Conservation (phyloP, 805 yeast species). For the Henningerozyma blattae region DNA sequence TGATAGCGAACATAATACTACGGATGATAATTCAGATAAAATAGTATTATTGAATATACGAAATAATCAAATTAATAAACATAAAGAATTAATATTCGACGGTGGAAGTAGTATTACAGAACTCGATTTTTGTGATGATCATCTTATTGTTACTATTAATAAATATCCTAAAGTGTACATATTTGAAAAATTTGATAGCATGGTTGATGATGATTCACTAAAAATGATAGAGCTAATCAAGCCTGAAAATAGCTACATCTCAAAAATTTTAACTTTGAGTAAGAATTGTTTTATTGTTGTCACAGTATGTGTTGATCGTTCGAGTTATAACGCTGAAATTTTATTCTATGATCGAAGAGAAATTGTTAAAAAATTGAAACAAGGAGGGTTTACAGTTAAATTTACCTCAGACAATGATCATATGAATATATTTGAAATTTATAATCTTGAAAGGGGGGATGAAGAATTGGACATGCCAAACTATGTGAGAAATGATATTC, state of each 20-base stretch:
- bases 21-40: background rate
- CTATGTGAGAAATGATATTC: background rate
- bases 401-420: background rate
- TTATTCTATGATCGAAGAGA: slow-evolving; percentile 3
- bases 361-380: background rate
- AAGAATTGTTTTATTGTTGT: slow-evolving; percentile 6
- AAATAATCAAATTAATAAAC: slow-evolving; percentile 1
- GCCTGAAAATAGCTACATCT: slow-evolving; percentile 3
- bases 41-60: background rate
- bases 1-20: background rate
- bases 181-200: slow-evolving; percentile 4
- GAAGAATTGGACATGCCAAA: background rate
- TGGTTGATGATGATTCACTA: background rate
- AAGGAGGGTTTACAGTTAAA: no score
- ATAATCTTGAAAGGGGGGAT: background rate
- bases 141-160: slow-evolving; percentile 6
- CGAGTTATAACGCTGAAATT: slow-evolving; percentile 4
- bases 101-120: slow-evolving; percentile 6
- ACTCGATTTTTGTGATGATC: slow-evolving; percentile 8
- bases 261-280: slow-evolving; percentile 4
- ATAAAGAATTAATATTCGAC: slow-evolving; percentile 2
- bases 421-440: background rate
- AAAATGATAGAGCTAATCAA: background rate
- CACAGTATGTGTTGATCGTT: slow-evolving; percentile 3
- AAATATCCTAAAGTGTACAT: slow-evolving; percentile 5